Evolutionary conservation across 345 rosid species (phyloP), one percentile per base, ranked within the genome.

Genomic region (Murraya koenigii): DNA sequence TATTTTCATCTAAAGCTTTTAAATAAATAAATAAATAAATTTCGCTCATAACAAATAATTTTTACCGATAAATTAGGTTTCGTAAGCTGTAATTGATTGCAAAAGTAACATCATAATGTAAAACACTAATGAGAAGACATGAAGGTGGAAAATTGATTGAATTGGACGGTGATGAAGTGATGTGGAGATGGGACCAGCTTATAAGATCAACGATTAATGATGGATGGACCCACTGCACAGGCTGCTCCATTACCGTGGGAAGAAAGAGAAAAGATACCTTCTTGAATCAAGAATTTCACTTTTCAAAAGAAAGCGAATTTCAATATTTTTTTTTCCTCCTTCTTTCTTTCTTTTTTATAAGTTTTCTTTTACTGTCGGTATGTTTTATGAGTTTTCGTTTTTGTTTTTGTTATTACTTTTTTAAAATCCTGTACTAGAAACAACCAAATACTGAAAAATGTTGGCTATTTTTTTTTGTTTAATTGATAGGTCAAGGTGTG

Each of bases 121-220:
- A 33, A 2, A 33, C 41, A 7, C 60, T 7, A 62, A 19, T 5
- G 22, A 2, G 3, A 54, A 19, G 44, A 41, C 6, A 3, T 38
- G 8, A 41, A 20, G 19, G 60, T 32, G 7, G 35, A 41, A 28
- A 17, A 61, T 62, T 67, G 78, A 69, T 72, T 63, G 25, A 36
- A 75, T 66, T 66, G 59, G 78, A 82, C 77, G 82, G 80, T 79
- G 77, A 76, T 75, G 71, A 78, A 55, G 83, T 74, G 72, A 83
- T 54, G 17, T 22, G 17, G 7, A 61, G 33, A 76, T 75, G 75
- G 75, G 68, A 25, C 69, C 69, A 5, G 5, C 36, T 39, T 71
- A 32, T 3, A 52, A 20, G 64, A 78, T 83, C 60, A 62, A 67
- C 32, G 62, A 25, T 41, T 68, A 63, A 52, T 71, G 26, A 75